Evolutionary conservation across 352 stramenopile genomes (phyloP).

Genomic region (Pythium graminicola): DNA sequence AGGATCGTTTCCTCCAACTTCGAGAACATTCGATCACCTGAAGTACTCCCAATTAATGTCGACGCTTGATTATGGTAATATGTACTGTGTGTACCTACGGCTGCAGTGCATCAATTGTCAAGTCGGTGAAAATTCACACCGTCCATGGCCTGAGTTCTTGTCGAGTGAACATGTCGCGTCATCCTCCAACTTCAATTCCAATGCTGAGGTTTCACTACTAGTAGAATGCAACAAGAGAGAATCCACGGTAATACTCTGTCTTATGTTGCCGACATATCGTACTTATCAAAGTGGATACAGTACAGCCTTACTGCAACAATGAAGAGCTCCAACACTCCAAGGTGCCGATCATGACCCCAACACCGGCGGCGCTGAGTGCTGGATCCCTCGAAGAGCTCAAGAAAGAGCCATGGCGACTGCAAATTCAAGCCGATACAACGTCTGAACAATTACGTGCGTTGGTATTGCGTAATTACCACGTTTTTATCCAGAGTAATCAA

Average conservation of each 20-base stretch:
- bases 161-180: slow-evolving; percentile 16
- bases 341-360: slow-evolving; percentile 9
- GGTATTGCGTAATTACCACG: slow-evolving; percentile 86
- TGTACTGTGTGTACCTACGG: too few relatives aligned
- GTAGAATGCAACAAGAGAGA: background rate
- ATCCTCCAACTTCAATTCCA: slow-evolving; percentile 20
- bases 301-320: too few relatives aligned
- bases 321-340: background rate
- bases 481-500: slow-evolving; percentile 89
- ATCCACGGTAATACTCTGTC: too few relatives aligned
- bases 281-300: too few relatives aligned
- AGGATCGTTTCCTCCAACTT: background rate
- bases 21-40: background rate
- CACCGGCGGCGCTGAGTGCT: slow-evolving; percentile 32
- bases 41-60: too few relatives aligned
- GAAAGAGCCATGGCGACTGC: slow-evolving; percentile 78
- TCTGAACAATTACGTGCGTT: slow-evolving; percentile 69
- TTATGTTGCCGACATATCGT: too few relatives aligned
- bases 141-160: background rate
- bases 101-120: too few relatives aligned
- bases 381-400: slow-evolving; percentile 77
- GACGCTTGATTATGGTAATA: too few relatives aligned
- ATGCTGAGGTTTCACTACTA: slow-evolving; percentile 15
- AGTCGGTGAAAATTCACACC: too few relatives aligned
- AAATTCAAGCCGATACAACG: slow-evolving; percentile 75